Evolutionary conservation across 495 filamentous ascomycete species (phyloP), one percentile per base, ranked within the genome.

Genomic region (Cercophora sp.): DNA sequence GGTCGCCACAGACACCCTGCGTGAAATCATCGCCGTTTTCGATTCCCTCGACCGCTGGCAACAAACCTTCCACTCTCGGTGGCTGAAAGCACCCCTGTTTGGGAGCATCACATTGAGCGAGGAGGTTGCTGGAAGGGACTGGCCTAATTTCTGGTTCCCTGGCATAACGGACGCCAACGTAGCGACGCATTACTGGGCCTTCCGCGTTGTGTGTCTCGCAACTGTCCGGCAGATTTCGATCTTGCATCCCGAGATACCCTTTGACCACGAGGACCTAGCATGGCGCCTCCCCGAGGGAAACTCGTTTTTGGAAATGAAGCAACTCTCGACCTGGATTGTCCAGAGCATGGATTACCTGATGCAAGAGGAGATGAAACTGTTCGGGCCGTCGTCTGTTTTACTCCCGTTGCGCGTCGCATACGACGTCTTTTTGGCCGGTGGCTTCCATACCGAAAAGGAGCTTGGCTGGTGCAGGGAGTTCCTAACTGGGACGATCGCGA

Each of bases 321-420:
- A 52, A 10, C 43, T 69, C 25, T 51, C 60, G 2, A 51, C 43
- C 3, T 53, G 56, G 45, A 71, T 75, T 13, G 69, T 58, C 43
- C 58, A 56, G 19, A 72, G 70, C 43, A 66, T 70, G 53, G 62
- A 68, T 5, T 75, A 73, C 31, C 43, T 73, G 9, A 40, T 73
- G 42, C 68, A 68, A 46, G 69, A 69, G 9, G 63, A 68, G 45
- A 72, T 75, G 69, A 69, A 57, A 37, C 50, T 75, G 11, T 75
- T 70, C 48, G 69, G 72, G 2, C 66, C 68, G 13, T 62, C 64
- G n/a, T 73, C 70, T 1, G 54, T 66, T 0, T 40, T 65, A 0
- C 55, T 73, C 3, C 69, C 70, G 1, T 43, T 64, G 1, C 55
- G 51, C 6, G 49, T 44, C 15, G 59, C 58, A n/a, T 55, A 55